These are phyloP conservation scores for Fraxinus latifolia DNA, from an alignment of 305 asterid species.

Conservation along the genomic window DNA sequence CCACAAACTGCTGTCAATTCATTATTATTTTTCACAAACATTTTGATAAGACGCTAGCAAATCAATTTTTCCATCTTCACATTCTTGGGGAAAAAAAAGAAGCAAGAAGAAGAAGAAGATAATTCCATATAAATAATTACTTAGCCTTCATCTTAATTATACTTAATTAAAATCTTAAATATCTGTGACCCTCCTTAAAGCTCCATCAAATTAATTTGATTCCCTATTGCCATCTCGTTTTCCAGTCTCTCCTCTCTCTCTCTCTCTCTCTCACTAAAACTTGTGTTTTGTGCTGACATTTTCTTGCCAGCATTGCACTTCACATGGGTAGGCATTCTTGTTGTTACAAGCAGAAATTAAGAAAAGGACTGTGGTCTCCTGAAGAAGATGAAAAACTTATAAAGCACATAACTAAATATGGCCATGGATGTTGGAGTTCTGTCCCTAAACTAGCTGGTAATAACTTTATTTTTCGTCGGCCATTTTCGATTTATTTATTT, in stretches of 20 bases:
- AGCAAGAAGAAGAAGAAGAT: neutral
- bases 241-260: conserved; percentile 1
- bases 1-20: conserved; percentile 86
- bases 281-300: conserved; percentile 22
- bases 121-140: neutral
- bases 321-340: conserved; percentile 89
- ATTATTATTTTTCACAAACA: conserved; percentile 44
- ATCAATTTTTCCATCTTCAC: conserved; percentile 32
- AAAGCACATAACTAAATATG: conserved; percentile 63
- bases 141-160: neutral
- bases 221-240: conserved; percentile 46
- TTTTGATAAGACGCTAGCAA: conserved; percentile 40
- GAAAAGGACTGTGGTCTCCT: conserved; percentile 92
- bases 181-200: conserved; percentile 62
- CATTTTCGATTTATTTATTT: neutral
- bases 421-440: conserved; percentile 96
- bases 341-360: conserved; percentile 78
- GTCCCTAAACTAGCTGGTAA: conserved; percentile 86
- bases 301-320: conserved; percentile 26
- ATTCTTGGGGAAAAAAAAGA: conserved; percentile 2
- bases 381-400: conserved; percentile 78
- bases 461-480: neutral
- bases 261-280: conserved; percentile 12
- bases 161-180: conserved; percentile 28
- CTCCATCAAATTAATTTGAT: conserved; percentile 36